phyloP scores from a whole-genome alignment of 805 yeast species.

The Zygosaccharomyces gambellarensis region DNA sequence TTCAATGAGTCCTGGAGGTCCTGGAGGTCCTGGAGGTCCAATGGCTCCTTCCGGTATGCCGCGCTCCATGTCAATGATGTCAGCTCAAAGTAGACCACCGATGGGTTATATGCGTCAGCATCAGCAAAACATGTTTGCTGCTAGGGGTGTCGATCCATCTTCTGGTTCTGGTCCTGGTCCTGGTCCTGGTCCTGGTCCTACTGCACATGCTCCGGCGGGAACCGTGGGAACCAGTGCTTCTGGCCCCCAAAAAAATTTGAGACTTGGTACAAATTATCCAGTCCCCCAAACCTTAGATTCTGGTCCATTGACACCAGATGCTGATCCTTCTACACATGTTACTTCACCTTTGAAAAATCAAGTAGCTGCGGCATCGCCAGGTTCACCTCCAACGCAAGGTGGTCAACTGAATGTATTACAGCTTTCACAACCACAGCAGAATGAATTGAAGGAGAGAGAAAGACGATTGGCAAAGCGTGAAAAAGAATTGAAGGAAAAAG shows the following conservation, averaged over 20 bases:
- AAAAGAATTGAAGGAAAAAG: slow-evolving; percentile 11
- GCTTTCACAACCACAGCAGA: slow-evolving; percentile 27
- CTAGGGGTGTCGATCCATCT: neutral
- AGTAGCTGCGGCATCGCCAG: slow-evolving; percentile 1
- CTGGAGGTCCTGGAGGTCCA: neutral
- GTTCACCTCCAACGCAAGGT: slow-evolving; percentile 5
- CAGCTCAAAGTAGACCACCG: slow-evolving; percentile 13
- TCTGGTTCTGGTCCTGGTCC: neutral
- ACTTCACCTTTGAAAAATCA: slow-evolving; percentile 14
- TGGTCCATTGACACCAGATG: slow-evolving; percentile 4
- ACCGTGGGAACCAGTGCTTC: no score
- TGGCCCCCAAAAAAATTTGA: neutral
- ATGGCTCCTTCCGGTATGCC: slow-evolving; percentile 15
- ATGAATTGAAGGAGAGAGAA: slow-evolving; percentile 17
- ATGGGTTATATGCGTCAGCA: slow-evolving; percentile 12
- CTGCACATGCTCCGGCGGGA: neutral
- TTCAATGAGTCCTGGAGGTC: slow-evolving; percentile 6
- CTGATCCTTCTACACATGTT: neutral
- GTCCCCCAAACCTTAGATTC: slow-evolving; percentile 3
- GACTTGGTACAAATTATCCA: neutral
- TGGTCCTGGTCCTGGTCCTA: neutral
- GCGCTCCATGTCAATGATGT: slow-evolving; percentile 33
- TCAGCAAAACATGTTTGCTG: slow-evolving; percentile 3
- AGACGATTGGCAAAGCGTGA: slow-evolving; percentile 11
- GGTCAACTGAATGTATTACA: slow-evolving; percentile 24